These are phyloP conservation scores for Russula ochroleuca DNA, from an alignment of 768 basidiomycete species.

Conservation along the genomic window DNA sequence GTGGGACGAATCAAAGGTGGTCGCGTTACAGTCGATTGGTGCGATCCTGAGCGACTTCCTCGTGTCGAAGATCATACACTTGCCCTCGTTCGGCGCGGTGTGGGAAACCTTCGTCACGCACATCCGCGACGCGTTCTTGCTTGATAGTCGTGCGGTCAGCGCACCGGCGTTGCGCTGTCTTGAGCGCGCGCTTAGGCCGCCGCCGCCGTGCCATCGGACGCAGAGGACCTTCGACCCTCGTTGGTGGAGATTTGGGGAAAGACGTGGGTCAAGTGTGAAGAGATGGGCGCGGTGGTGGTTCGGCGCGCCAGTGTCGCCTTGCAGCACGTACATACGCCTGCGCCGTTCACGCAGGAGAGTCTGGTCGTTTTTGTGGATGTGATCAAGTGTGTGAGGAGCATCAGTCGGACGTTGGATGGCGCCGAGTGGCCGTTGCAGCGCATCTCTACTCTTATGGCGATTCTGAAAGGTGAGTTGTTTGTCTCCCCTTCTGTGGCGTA, in stretches of 20 bases:
- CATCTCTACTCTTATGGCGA: conserved; percentile 63
- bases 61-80: conserved; percentile 61
- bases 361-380: conserved; percentile 77
- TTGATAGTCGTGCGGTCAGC: conserved; percentile 61
- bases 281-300: conserved; percentile 55
- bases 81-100: conserved; percentile 63
- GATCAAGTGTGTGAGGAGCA: conserved; percentile 53
- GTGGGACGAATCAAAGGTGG: conserved; percentile 86
- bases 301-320: conserved; percentile 29
- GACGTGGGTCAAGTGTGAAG: conserved; percentile 67
- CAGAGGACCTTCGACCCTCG: conserved; percentile 33
- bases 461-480: conserved; percentile 59
- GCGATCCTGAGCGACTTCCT: conserved; percentile 81
- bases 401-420: conserved; percentile 45
- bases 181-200: conserved; percentile 73
- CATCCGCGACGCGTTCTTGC: conserved; percentile 63
- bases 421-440: conserved; percentile 64
- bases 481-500: neutral
- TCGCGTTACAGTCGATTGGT: conserved; percentile 80
- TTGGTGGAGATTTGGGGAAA: conserved; percentile 51
- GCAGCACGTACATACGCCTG: conserved; percentile 5
- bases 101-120: conserved; percentile 74
- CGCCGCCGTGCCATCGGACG: conserved; percentile 40
- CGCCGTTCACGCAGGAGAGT: conserved; percentile 78
- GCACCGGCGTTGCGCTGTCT: conserved; percentile 82